Percentiles rank a stretch among this genome's conserved stretches.
phyloP scores from a whole-genome alignment of 257 asterid genomes.

The Solanum dulcamara region DNA sequence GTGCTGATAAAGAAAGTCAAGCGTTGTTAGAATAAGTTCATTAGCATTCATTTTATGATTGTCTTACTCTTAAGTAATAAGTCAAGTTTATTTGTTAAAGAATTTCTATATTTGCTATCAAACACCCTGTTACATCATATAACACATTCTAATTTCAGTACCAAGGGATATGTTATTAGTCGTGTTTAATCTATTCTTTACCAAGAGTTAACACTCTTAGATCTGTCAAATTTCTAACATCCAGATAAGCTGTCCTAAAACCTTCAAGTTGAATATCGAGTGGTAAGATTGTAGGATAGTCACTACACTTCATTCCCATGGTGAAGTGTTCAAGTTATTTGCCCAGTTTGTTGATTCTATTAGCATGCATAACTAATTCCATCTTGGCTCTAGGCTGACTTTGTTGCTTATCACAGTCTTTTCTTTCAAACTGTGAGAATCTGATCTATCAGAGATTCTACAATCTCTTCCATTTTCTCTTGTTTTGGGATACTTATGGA shows the following conservation, averaged over 20 bases:
- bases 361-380: neutral
- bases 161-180: neutral
- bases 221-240: neutral
- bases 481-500: neutral
- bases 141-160: neutral
- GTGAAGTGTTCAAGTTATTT: neutral
- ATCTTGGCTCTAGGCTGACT: neutral
- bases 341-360: neutral
- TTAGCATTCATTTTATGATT: neutral
- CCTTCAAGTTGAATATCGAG: neutral
- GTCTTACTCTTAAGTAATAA: neutral
- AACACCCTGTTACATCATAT: neutral
- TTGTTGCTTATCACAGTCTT: neutral
- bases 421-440: neutral
- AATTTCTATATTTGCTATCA: neutral
- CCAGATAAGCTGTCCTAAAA: neutral
- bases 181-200: neutral
- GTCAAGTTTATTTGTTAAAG: neutral
- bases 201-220: neutral
- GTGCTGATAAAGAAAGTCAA: neutral
- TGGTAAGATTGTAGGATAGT: neutral
- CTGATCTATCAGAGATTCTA: neutral
- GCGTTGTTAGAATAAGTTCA: too few species aligned
- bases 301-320: neutral
- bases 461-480: neutral